Evolutionary conservation across 2,329 filamentous ascomycete species (phyloP).

Genomic region (Metarhizium guizhouense): DNA sequence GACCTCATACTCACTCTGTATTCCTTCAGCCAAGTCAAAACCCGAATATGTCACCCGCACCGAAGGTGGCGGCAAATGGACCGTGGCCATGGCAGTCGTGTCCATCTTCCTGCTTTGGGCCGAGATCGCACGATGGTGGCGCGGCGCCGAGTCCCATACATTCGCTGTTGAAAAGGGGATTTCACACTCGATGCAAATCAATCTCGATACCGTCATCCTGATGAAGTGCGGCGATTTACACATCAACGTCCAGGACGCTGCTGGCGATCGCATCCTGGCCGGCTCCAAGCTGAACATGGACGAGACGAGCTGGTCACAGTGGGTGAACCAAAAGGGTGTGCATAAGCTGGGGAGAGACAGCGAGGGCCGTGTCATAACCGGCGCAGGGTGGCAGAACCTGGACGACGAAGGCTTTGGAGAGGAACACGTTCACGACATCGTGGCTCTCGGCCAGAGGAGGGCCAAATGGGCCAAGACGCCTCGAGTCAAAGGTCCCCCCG

Average conservation of each 20-base stretch:
- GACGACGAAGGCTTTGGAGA: conserved; percentile 64
- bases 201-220: conserved; percentile 82
- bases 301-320: conserved; percentile 71
- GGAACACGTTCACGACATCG: conserved; percentile 86
- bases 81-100: conserved; percentile 67
- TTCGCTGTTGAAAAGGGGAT: conserved; percentile 93
- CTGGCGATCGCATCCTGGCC: conserved; percentile 84
- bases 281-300: conserved; percentile 65
- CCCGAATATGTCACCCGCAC: conserved; percentile 82
- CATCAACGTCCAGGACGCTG: conserved; percentile 93
- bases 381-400: conserved; percentile 44
- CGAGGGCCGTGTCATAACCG: conserved; percentile 45
- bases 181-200: conserved; percentile 81
- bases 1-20: neutral
- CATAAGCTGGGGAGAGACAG: conserved; percentile 50
- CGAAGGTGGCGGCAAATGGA: conserved; percentile 87
- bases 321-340: conserved; percentile 63
- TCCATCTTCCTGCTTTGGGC: conserved; percentile 68
- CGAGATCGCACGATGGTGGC: conserved; percentile 77
- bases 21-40: conserved; percentile 78
- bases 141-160: conserved; percentile 73
- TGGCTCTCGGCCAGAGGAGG: conserved; percentile 56
- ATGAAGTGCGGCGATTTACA: conserved; percentile 89
- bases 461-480: conserved; percentile 71
- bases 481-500: conserved; percentile 45